Percentiles rank a stretch among this genome's conserved stretches.
phyloP scores from a whole-genome alignment of 331 rosid genomes.

The Pyracantha coccinea region DNA sequence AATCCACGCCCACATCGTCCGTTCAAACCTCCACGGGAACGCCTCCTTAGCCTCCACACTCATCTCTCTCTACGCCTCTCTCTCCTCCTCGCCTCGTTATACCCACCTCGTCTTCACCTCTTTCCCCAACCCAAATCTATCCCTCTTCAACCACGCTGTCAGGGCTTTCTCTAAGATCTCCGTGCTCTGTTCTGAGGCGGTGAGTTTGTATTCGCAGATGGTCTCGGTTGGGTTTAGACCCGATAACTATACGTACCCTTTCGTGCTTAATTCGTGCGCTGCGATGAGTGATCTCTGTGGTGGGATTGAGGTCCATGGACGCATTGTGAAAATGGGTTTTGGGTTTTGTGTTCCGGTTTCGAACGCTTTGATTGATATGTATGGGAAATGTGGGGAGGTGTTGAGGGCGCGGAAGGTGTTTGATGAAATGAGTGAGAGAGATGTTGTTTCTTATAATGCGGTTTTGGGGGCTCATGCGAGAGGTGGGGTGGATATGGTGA shows the following conservation, averaged over 20 bases:
- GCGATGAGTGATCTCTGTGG: neutral
- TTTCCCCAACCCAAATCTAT: conserved; percentile 12
- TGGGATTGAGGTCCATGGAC: conserved; percentile 16
- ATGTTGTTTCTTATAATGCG: conserved; percentile 16
- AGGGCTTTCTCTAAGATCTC: conserved; percentile 6
- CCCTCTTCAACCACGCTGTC: conserved; percentile 20
- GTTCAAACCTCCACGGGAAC: conserved; percentile 14
- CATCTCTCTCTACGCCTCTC: conserved; percentile 14
- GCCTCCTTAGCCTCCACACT: conserved; percentile 19
- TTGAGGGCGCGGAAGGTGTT: conserved; percentile 2
- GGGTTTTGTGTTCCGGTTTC: conserved; percentile 5
- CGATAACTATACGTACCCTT: conserved; percentile 11
- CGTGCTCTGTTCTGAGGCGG: neutral
- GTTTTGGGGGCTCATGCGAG: conserved; percentile 11
- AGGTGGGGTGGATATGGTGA: conserved; percentile 5
- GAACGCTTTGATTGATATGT: conserved; percentile 22
- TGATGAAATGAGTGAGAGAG: conserved; percentile 8
- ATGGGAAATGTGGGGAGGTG: conserved; percentile 7
- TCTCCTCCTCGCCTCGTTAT: conserved; percentile 1
- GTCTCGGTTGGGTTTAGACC: conserved; percentile 1
- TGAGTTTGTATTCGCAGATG: conserved; percentile 8
- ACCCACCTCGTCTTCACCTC: conserved; percentile 12
- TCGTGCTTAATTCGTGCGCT: conserved; percentile 13
- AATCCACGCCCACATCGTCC: conserved; percentile 16
- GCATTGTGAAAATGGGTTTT: conserved; percentile 11